phyloP scores from a whole-genome alignment of 768 basidiomycete genomes.

The Lepiota brunneoincarnata region DNA sequence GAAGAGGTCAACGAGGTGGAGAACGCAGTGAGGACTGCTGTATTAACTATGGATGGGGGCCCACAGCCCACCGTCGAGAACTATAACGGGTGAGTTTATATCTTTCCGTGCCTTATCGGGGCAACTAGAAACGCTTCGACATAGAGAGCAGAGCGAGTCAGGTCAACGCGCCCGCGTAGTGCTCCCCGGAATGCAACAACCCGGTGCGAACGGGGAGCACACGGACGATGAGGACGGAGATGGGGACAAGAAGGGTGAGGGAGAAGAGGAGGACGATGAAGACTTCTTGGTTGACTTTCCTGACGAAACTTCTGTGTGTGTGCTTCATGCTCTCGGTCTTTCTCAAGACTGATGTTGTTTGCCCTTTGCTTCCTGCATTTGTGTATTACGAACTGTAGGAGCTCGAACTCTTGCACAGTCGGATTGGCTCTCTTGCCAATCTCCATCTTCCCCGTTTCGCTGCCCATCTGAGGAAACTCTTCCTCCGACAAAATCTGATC shows the following conservation, averaged over 20 bases:
- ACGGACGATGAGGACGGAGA: constrained; percentile 46
- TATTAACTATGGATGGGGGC: neutral
- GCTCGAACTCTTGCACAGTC: constrained; percentile 80
- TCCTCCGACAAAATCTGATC: constrained; percentile 85
- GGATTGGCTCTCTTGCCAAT: constrained; percentile 63
- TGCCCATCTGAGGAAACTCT: constrained; percentile 64
- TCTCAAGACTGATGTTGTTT: constrained; percentile 12
- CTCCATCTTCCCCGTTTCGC: constrained; percentile 78
- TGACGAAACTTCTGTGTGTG: constrained; percentile 76
- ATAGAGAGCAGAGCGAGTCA: neutral
- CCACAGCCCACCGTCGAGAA: neutral
- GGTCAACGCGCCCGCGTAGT: constrained; percentile 42
- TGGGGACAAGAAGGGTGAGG: constrained; percentile 35
- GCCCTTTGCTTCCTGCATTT: neutral
- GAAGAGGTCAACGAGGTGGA: neutral
- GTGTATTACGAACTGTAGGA: constrained; percentile 47
- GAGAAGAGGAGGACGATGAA: constrained; percentile 49
- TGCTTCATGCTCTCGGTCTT: neutral
- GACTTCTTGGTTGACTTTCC: constrained; percentile 79
- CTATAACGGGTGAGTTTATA: neutral
- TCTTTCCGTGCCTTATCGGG: neutral
- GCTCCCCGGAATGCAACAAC: constrained; percentile 37
- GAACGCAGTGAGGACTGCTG: neutral
- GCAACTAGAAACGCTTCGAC: neutral
- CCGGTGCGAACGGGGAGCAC: constrained; percentile 31